These are phyloP conservation scores for Candida sanyaensis DNA, from an alignment of 1,139 yeast genomes.

Conservation along the genomic window DNA sequence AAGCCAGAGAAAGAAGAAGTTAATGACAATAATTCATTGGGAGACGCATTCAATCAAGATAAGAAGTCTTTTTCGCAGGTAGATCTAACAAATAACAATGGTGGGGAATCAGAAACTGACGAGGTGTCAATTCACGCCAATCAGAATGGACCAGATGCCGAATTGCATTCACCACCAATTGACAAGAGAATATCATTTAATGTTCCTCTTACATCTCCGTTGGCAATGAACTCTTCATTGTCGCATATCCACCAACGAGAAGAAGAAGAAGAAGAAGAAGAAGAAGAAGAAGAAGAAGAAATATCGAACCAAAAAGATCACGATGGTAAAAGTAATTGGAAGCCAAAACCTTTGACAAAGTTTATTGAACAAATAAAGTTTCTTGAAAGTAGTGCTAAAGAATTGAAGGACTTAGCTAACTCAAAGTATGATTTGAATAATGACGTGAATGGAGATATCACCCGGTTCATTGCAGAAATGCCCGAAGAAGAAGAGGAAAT, in stretches of 20 bases:
- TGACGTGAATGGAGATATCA: slow-evolving; percentile 64
- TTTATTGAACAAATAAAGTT: slow-evolving; percentile 31
- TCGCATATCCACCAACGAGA: slow-evolving; percentile 4
- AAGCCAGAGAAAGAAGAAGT: no score
- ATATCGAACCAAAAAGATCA: no score
- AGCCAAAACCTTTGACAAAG: slow-evolving; percentile 7
- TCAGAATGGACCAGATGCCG: not conserved
- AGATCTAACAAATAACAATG: no score
- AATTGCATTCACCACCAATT: not conserved
- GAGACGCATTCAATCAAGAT: no score
- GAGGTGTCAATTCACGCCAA: not conserved
- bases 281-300: no score
- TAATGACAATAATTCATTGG: no score
- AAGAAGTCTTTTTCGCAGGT: no score
- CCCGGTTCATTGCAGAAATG: slow-evolving; percentile 65
- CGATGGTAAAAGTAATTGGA: slow-evolving; percentile 5
- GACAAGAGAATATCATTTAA: not conserved
- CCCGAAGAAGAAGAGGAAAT: slow-evolving; percentile 69
- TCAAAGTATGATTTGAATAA: slow-evolving; percentile 40
- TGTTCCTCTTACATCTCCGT: slow-evolving; percentile 12
- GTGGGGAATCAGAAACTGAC: not conserved
- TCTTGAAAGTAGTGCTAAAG: slow-evolving; percentile 40
- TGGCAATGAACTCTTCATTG: slow-evolving; percentile 14
- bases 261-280: no score
- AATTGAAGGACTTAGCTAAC: slow-evolving; percentile 26